Base-by-base conservation (phyloP, 176 grass and related monocot species). In the Cocos nucifera region DNA sequence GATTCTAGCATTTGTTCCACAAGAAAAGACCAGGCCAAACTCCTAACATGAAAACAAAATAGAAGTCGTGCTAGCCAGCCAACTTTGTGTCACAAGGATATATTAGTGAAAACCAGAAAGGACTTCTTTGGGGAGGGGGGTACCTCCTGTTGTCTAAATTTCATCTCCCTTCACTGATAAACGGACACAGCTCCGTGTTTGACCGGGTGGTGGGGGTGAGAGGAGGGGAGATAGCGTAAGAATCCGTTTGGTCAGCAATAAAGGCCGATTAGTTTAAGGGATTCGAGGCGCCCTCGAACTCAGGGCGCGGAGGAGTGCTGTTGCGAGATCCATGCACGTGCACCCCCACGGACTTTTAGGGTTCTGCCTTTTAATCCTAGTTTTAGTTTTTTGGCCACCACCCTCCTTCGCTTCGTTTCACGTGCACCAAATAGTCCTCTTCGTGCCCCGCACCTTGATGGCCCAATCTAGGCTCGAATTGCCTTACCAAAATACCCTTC, bases 171-270 rank as follows among this genome's bases (percentile, higher is more conserved):
- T 44, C 35, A 32, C 35, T 44, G 10, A 3, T 44, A 44, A 44
- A 44, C 35, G 35, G 14, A 44, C 2, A 12, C 35, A 44, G 12
- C 35, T 62, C 67, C 70, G 32, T 71, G 20, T 71, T 89, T 89
- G 81, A 89, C 82, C 75, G 48, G 58, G 60, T 51, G 67, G 66
- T 69, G 64, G 1, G 18, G 17, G 56, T 44, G 57, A 22, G 51
- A 4, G 15, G 64, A 58, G 23, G 24, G 61, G 67, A 59, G 83
- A 76, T 82, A 73, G 71, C 84, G 89, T 93, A 72, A 76, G 84
- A 75, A 84, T 76, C 89, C 81, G 72, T 87, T 88, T 57, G 66
- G 73, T 58, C 58, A 59, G 62, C 25, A 51, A 22, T 68, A 49
- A 54, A 61, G 69, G 59, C 49, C 16, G 29, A 74, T 20, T 73